These are phyloP conservation scores for Candida koratica DNA, from an alignment of 805 yeast genomes.

Conservation along the genomic window DNA sequence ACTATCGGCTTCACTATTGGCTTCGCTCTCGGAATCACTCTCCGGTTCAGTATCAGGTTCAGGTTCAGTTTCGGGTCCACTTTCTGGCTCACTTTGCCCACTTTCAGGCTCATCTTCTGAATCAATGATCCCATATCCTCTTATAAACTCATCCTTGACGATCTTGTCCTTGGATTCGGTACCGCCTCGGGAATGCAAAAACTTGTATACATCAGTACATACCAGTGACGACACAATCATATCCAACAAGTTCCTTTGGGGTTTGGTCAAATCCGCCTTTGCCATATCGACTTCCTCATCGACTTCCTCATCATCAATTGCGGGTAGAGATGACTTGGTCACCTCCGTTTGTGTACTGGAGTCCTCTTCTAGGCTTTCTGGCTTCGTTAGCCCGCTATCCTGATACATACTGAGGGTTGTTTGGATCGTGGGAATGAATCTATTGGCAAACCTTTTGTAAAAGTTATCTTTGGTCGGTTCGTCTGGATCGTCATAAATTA, in stretches of 20 bases:
- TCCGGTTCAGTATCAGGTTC: slow-evolving; percentile 7
- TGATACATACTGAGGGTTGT: not conserved
- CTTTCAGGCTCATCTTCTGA: slow-evolving; percentile 6
- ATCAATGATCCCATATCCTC: slow-evolving; percentile 9
- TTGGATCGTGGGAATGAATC: slow-evolving; percentile 12
- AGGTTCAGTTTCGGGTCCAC: slow-evolving; percentile 8
- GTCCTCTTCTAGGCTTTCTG: not conserved
- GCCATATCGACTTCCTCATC: slow-evolving; percentile 31
- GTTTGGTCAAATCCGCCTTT: slow-evolving; percentile 18
- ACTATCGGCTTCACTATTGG: not conserved
- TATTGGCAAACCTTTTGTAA: slow-evolving; percentile 4
- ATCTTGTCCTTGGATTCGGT: not conserved
- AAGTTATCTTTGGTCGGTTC: not conserved
- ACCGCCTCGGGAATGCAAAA: slow-evolving; percentile 6
- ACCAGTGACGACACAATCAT: slow-evolving; percentile 30
- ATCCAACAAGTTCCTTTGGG: slow-evolving; percentile 25
- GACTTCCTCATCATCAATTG: too few relatives aligned
- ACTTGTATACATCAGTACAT: slow-evolving; percentile 20
- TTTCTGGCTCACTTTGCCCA: too few relatives aligned
- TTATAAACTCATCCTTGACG: not conserved
- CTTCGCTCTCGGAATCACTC: not conserved
- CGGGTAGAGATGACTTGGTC: too few relatives aligned
- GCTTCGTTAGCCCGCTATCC: not conserved
- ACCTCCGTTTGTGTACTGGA: too few relatives aligned
- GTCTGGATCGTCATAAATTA: not conserved